Base-by-base conservation (phyloP, 768 basidiomycete genomes). In the Fistulinella prunicolor region DNA sequence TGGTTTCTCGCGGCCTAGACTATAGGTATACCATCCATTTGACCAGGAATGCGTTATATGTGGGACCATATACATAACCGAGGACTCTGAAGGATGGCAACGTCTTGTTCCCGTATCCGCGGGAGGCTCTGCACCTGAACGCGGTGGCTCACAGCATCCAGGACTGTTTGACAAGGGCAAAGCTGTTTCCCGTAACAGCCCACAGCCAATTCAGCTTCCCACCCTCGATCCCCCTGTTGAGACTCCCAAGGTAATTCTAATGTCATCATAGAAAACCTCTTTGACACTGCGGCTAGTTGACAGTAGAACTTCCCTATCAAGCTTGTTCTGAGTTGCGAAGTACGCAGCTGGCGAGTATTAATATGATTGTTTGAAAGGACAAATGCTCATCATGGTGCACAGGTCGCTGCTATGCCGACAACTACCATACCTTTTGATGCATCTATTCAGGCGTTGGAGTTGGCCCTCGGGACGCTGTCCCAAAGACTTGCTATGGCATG, bases 41-140 rank as follows among this genome's bases (percentile, higher is more conserved):
- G 20, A 50, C 19, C 50, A 89, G 89, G 86, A 89, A 73, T 91
- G 89, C 56, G 88, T 91, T 22, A 73, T 87, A 48, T 91, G 89
- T 63, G 76, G 76, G 32, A 73, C 70, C n/a, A 67, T 80, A 17
- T 90, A 86, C 66, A 51, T 77, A 23, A 73, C 75, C 13, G 78
- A 83, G 58, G 81, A 82, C 60, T 68, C 70, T 53, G 66, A 74
- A 51, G 83, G 80, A 28, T 64, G 72, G 53, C 76, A 77, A 54
- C 69, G 55, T 17, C 66, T 82, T 28, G 60, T 79, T 38, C 63
- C 71, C 40, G 55, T 58, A 23, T 50, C 56, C 10, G 46, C 59
- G 12, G 42, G 42, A 32, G 28, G 30, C 12, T 46, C 46, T 10
- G 20, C 42, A 23, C 16, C 40, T 30, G 54, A 55, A 32, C 41